Base-by-base conservation (phyloP, 176 grass and related monocot genomes). In the Poa annua region DNA sequence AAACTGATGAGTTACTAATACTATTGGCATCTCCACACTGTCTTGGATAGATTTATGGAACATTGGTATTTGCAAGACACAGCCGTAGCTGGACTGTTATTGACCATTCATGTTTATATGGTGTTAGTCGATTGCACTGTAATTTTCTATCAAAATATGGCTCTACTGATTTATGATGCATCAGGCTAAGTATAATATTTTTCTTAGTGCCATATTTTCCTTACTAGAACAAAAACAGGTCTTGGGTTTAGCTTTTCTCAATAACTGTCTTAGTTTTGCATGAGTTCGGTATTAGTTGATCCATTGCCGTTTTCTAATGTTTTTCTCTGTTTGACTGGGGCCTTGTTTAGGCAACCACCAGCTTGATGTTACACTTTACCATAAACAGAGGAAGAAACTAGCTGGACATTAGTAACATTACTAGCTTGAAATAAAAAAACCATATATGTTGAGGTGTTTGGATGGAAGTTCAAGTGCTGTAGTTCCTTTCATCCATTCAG, bases 201-300 rank as follows among this genome's bases (percentile, higher is more conserved):
- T 34, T 22, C 14, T 75, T 55, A 49, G 42, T 42, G 19, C 16
- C 15, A 19, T 51, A 15, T 89, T 89, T 72, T 66, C 76, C 22
- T 77, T 22, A 42, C n/a, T 56, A 21, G 72, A 55, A 24, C 24
- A 77, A 71, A 77, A 73, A 38, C 4, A 1, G 47, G 24, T 86
- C 8, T 16, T 75, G 15, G 12, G 45, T 71, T 71, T 54, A 89
- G 34, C 20, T 79, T 65, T 83, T 19, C 45, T 36, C 71, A 73
- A 25, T 15, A 76, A 55, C 65, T 11, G 16, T 22, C 61, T 76
- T 75, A 57, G 42, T 76, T 81, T 80, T 76, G 41, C 32, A 13
- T 33, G 77, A 71, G 42, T 81, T 85, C 19, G 41, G 52, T 81
- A 61, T 57, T 63, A 76, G 70, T 85, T 85, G 82, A 68, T 33